These are phyloP conservation scores for Aspergillus haitiensis DNA, from an alignment of 495 filamentous ascomycete species.

Conservation along the genomic window DNA sequence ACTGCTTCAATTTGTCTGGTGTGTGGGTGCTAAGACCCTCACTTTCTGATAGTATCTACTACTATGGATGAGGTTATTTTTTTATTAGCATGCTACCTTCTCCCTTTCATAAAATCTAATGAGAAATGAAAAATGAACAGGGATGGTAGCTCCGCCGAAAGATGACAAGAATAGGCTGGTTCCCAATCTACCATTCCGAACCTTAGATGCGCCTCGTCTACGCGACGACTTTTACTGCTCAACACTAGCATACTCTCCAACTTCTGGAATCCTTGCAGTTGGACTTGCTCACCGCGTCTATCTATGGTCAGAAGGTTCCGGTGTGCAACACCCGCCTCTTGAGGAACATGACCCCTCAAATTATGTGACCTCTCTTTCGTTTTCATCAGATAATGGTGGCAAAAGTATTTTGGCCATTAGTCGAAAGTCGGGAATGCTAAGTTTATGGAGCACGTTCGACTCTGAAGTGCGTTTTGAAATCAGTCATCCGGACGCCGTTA, in stretches of 20 bases:
- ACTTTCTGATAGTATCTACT: too few relatives aligned
- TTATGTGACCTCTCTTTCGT: conserved; percentile 80
- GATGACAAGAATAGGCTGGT: conserved; percentile 37
- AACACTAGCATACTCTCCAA: conserved; percentile 78
- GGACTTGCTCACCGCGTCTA: conserved; percentile 81
- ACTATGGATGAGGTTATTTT: too few relatives aligned
- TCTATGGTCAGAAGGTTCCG: conserved; percentile 78
- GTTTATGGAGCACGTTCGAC: conserved; percentile 62
- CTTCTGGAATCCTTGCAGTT: conserved; percentile 74
- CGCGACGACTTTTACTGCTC: conserved; percentile 97
- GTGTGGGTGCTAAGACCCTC: too few relatives aligned
- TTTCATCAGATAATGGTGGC: conserved; percentile 76
- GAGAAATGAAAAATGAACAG: conserved; percentile 19
- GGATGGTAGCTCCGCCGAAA: conserved; percentile 23
- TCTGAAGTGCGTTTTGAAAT: conserved; percentile 69
- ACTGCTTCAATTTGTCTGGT: background rate
- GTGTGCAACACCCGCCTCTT: conserved; percentile 50
- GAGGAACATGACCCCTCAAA: conserved; percentile 44
- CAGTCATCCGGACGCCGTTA: conserved; percentile 65
- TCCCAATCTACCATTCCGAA: conserved; percentile 76
- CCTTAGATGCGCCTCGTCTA: conserved; percentile 83
- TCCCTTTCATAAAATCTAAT: too few relatives aligned
- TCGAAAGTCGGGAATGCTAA: conserved; percentile 65
- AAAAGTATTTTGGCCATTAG: conserved; percentile 84
- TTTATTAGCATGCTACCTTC: too few relatives aligned